Evolutionary conservation across 192 early-diverging fungal genomes (phyloP), one percentile per base, ranked within the genome.

Genomic region (Umbelopsis isabellina): DNA sequence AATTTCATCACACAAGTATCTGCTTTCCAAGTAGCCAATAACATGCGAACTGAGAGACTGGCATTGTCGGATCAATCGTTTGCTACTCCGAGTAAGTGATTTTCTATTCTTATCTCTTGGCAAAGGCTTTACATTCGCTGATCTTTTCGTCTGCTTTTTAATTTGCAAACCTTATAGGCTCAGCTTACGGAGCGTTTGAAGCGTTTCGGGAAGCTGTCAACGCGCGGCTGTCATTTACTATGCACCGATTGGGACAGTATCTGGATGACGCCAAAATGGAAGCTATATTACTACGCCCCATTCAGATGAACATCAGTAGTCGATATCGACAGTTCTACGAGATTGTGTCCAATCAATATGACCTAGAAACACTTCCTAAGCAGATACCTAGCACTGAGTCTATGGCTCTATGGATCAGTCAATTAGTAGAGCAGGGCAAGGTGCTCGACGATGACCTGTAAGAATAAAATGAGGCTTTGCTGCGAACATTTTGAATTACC

Each of bases 261-360:
- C 44, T 95, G 16, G 88, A 91, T 21, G 93, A 95, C 73, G 68
- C 72, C 33, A 90, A 88, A 69, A 95, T 91, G n/a, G 91, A 93
- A 75, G 76, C 74, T 23, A 87, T 93, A 10, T 80, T 95, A 45
- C 80, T 93, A 41, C 77, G 83, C 9, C 89, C 92, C 23, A 90
- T 93, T 44, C 68, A 74, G 67, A 68, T 68, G 22, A 74, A 67
- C 41, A 68, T 74, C 50, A 35, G 68, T 20, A 58, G 61, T 27
- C 52, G 68, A 15, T 74, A 74, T 33, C 68, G 64, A 49, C 55
- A 35, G 13, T 74, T 68, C 20, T 52, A 68, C 33, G 52, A 68
- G 3, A 45, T 52, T 47, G 46, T 74, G 8, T 25, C 47, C 7
- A 74, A 61, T 20, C 55, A 74, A 45, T 69, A 53, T 27, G 65